phyloP scores from a whole-genome alignment of 2,329 filamentous ascomycete species.

The Tolypocladium tropicale region DNA sequence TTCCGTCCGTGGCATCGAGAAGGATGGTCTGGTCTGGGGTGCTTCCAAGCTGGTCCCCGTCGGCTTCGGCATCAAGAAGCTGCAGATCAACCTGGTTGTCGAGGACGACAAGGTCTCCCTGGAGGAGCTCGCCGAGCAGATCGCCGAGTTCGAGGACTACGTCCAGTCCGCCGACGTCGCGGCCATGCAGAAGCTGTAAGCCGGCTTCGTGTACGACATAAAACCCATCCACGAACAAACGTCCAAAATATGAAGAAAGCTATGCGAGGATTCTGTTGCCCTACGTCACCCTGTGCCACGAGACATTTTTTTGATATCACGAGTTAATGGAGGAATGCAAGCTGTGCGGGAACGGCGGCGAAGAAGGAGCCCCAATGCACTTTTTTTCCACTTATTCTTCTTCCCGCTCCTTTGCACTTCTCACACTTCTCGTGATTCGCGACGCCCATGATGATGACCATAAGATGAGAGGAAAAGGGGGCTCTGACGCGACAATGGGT shows the following conservation, averaged over 20 bases:
- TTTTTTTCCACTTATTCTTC: neutral
- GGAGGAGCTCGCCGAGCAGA: constrained; percentile 78
- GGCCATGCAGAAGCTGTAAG: constrained; percentile 89
- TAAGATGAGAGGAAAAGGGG: neutral
- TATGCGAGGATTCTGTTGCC: neutral
- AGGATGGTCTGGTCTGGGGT: constrained; percentile 96
- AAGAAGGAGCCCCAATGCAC: neutral
- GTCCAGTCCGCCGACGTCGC: constrained; percentile 89
- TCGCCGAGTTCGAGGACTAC: constrained; percentile 77
- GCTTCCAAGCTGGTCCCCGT: constrained; percentile 79
- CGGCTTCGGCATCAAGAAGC: constrained; percentile 97
- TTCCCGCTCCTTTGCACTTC: neutral
- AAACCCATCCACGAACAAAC: neutral
- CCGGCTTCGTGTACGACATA: neutral
- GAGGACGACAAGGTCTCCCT: constrained; percentile 94
- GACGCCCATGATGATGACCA: neutral
- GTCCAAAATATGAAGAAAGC: neutral
- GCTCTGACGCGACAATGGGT: neutral
- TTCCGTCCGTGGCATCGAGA: constrained; percentile 71
- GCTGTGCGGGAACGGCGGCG: neutral
- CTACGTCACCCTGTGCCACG: neutral
- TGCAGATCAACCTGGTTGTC: constrained; percentile 95
- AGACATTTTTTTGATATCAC: constrained; percentile 1
- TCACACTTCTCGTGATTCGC: neutral
- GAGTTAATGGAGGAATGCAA: neutral